Percentiles rank a stretch among this genome's conserved stretches.
Evolutionary conservation across 129 eudicot genomes (phyloP).

Genomic region (Logfia minima): DNA sequence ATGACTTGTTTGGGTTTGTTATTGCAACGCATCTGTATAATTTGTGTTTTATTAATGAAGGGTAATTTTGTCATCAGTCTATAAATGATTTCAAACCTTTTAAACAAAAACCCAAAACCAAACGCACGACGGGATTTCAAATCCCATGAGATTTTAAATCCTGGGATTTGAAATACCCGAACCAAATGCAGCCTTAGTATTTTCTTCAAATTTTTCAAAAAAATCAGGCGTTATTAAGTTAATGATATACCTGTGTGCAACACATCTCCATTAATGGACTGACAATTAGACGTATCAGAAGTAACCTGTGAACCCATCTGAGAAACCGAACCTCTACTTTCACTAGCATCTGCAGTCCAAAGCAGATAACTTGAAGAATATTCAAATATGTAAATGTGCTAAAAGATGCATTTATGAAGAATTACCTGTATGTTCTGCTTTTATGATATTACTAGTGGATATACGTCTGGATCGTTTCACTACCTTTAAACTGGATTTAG

Average conservation of each 20-base stretch:
- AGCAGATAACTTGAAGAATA: conserved; percentile 3
- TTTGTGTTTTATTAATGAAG: too few relatives aligned
- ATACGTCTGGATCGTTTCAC: conserved; percentile 26
- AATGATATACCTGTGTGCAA: conserved; percentile 16
- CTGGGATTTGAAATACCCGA: too few relatives aligned
- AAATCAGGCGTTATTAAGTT: not conserved
- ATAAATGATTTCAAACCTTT: too few relatives aligned
- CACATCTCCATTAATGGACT: conserved; percentile 15
- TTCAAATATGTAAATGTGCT: not conserved
- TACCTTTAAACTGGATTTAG: conserved; percentile 25
- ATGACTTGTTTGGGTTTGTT: too few relatives aligned
- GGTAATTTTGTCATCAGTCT: too few relatives aligned
- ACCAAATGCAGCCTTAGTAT: not conserved
- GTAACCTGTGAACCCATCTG: conserved; percentile 22
- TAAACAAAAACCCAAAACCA: too few relatives aligned
- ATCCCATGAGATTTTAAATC: too few relatives aligned
- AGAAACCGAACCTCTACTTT: conserved; percentile 18
- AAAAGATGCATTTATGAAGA: conserved; percentile 1
- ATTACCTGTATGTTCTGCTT: conserved; percentile 38
- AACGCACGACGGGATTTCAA: too few relatives aligned
- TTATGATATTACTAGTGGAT: conserved; percentile 29
- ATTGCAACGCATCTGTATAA: too few relatives aligned
- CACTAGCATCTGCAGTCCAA: conserved; percentile 26
- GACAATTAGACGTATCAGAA: conserved; percentile 17
- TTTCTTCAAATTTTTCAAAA: too few relatives aligned